Base-by-base conservation (phyloP, 2,329 filamentous ascomycete genomes). In the Aspergillus ochraceoroseus region DNA sequence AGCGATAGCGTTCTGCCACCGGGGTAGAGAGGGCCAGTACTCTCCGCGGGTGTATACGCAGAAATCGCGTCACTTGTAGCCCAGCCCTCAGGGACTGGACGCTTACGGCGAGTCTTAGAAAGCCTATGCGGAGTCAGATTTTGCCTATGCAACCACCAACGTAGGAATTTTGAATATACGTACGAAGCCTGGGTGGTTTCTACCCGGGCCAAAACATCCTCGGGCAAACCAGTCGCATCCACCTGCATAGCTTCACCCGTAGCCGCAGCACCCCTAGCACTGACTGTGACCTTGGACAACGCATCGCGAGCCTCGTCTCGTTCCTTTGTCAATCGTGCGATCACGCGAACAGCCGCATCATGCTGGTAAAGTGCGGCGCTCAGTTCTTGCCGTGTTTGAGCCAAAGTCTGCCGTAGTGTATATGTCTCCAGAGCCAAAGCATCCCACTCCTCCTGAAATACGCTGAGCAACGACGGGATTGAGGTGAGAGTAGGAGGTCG, bases 361-460 rank as follows among this genome's bases (percentile, higher is more conserved):
- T 96, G 87, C 68, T 96, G 90, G 68, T 98, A 98, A 15, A 98
- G 75, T 0, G 92, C 87, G 1, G 87, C 92, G 41, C 87, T 87
- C 41, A 98, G 79, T 71, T 98, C 92, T 68, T 95, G 89, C 51
- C 90, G 77, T 28, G 89, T 94, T 62, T 94, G 86, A 36, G 83
- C 77, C 47, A 98, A 74, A 61, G 95, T 87, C 65, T 95, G 86
- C 68, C 86, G 84, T 45, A 96, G 71, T 53, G 87, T 92, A 65
- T 88, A 95, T 35, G 87, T 86, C 70, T 98, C 92, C 23, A 96
- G 73, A 8, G 90, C 87, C 30, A 95, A 71, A 6, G 89, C 83
- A 63, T 98, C 92, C 92, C 92, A 98, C 74, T 98, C 92, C 65
- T 94, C 94, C 65, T 98, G 92, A 65, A 98, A 96, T 26, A 89